Conservation (phyloP, 306 rosid species). For the Lathyrus oleraceus region DNA sequence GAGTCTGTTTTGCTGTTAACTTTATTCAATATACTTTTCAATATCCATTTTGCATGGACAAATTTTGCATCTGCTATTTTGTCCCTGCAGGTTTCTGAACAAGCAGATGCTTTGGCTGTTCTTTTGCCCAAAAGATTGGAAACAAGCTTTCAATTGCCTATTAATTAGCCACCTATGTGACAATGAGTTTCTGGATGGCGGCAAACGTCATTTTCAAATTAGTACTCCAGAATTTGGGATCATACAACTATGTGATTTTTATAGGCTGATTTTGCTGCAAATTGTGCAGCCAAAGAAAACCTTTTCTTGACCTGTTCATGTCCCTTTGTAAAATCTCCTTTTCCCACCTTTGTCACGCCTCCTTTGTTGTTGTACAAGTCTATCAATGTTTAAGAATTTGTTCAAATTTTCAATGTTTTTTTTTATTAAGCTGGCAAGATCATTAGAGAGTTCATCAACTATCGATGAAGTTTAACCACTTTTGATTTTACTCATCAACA, state of each 20-base stretch:
- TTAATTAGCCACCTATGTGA: background rate
- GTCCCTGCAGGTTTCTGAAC: background rate
- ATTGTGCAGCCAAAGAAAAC: no score
- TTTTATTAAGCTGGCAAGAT: background rate
- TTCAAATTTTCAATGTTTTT: background rate
- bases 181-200: background rate
- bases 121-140: no score
- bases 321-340: background rate
- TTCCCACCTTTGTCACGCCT: background rate
- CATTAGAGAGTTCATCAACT: background rate
- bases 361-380: background rate
- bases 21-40: background rate
- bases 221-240: background rate
- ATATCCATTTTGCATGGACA: background rate
- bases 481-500: background rate
- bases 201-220: background rate
- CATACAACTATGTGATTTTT: constrained; percentile 13
- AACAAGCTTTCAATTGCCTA: no score
- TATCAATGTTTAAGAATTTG: background rate
- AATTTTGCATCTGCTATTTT: background rate
- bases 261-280: no score
- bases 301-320: background rate
- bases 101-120: background rate
- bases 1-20: background rate
- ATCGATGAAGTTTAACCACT: background rate